Evolutionary conservation across 352 stramenopile species (phyloP).

Genomic region (Globisporangium uncinulatum): DNA sequence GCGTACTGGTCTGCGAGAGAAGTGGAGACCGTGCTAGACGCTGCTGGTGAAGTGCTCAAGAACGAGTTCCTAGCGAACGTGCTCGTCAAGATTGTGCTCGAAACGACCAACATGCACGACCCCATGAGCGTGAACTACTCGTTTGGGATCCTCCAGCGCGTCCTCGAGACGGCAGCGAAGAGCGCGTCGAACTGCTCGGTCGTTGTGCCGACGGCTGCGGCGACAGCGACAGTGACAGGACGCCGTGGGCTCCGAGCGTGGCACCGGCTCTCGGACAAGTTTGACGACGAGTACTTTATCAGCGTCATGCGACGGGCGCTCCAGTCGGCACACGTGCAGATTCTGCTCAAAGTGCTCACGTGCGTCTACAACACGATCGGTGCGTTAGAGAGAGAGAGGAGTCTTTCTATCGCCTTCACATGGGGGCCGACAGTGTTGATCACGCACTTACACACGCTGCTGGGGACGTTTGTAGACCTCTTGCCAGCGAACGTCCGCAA

Average conservation of each 20-base stretch:
- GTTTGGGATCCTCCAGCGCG: conserved; percentile 68
- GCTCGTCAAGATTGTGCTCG: conserved; percentile 73
- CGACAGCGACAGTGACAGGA: not conserved
- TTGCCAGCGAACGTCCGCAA: conserved; percentile 58
- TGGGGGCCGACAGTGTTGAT: conserved; percentile 1
- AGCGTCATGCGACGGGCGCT: conserved; percentile 62
- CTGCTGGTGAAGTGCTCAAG: conserved; percentile 51
- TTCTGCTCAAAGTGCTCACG: conserved; percentile 79
- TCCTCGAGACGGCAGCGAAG: conserved; percentile 56
- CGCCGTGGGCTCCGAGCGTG: not conserved
- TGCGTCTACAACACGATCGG: conserved; percentile 82
- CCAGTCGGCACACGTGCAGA: conserved; percentile 75
- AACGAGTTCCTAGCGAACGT: conserved; percentile 68
- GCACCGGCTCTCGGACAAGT: conserved; percentile 36
- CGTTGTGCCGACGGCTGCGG: not conserved
- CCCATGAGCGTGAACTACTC: conserved; percentile 80
- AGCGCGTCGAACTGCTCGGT: conserved; percentile 2
- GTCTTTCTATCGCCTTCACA: conserved; percentile 2
- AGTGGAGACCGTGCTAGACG: conserved; percentile 49
- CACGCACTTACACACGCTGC: not conserved
- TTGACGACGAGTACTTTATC: conserved; percentile 74
- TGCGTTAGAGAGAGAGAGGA: conserved; percentile 16
- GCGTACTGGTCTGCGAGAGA: conserved; percentile 71
- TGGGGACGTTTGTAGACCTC: conserved; percentile 28
- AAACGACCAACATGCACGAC: conserved; percentile 82